Evolutionary conservation across 2,329 filamentous ascomycete genomes (phyloP).

Genomic region (Hymenoscyphus fructigenus): DNA sequence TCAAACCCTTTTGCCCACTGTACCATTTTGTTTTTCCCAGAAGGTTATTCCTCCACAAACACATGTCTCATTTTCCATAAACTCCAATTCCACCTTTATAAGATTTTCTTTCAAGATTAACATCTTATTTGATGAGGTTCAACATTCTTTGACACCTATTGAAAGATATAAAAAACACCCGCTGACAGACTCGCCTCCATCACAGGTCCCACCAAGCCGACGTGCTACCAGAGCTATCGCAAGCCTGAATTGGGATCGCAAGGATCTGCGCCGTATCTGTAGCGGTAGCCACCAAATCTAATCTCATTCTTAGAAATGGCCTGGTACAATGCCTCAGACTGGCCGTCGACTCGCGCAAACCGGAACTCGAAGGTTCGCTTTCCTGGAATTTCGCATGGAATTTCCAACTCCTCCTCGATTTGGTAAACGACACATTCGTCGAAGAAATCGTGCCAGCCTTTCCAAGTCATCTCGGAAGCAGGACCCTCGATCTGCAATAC

Average conservation of each 20-base stretch:
- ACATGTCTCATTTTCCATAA: not conserved
- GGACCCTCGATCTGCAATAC: conserved; percentile 6
- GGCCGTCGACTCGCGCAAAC: conserved; percentile 14
- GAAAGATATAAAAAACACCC: not conserved
- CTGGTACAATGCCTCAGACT: conserved; percentile 9
- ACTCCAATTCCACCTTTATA: not conserved
- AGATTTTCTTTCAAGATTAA: not conserved
- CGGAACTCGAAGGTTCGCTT: conserved; percentile 10
- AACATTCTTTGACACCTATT: not conserved
- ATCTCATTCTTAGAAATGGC: not conserved
- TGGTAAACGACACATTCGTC: conserved; percentile 8
- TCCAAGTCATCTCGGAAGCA: not conserved
- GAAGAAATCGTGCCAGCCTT: conserved; percentile 9
- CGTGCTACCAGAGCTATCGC: not conserved
- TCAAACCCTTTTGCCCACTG: not conserved
- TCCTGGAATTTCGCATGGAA: not conserved
- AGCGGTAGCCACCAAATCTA: not conserved
- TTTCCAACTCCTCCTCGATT: conserved; percentile 1
- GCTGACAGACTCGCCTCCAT: not conserved
- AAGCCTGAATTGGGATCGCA: conserved; percentile 13
- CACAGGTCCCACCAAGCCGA: not conserved
- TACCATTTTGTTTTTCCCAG: not conserved
- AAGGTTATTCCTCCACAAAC: not conserved
- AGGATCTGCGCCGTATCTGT: conserved; percentile 13
- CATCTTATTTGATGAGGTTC: not conserved